These are phyloP conservation scores for Tuber indicum DNA, from an alignment of 495 filamentous ascomycete genomes.

Conservation along the genomic window DNA sequence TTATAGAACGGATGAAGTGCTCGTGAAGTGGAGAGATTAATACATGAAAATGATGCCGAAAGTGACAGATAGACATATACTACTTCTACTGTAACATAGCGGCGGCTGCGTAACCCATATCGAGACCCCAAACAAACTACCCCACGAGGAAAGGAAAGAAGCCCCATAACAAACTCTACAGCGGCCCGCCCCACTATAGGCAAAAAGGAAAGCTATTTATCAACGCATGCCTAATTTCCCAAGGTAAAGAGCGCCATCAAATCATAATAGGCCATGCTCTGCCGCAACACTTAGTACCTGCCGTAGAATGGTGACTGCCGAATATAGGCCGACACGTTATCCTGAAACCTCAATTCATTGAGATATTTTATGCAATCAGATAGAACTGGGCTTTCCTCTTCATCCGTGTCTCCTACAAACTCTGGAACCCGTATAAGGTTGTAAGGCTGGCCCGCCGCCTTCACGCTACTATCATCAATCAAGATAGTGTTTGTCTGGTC, in stretches of 20 bases:
- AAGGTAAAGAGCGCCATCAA: not conserved
- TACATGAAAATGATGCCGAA: not conserved
- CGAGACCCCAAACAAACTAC: not conserved
- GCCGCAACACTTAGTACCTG: not conserved
- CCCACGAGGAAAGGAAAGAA: not conserved
- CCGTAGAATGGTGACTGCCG: conserved; percentile 17
- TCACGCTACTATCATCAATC: conserved; percentile 74
- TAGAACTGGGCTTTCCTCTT: conserved; percentile 4
- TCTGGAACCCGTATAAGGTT: conserved; percentile 78
- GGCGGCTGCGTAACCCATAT: not conserved
- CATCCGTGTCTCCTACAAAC: conserved; percentile 50
- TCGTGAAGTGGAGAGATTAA: conserved; percentile 82
- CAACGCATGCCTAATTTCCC: not conserved
- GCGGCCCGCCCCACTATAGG: not conserved
- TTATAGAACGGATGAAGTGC: conserved; percentile 76
- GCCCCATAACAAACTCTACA: not conserved
- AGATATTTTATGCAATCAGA: conserved; percentile 42
- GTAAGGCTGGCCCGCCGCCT: conserved; percentile 73
- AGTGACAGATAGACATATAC: not conserved
- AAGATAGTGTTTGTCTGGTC: conserved; percentile 80
- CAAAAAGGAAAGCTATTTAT: not conserved
- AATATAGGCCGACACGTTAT: conserved; percentile 43
- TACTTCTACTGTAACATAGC: not conserved
- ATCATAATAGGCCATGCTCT: not conserved
- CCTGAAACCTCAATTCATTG: conserved; percentile 43